Conservation (phyloP, 2,329 filamentous ascomycete genomes). For the Pyricularia pennisetigena region DNA sequence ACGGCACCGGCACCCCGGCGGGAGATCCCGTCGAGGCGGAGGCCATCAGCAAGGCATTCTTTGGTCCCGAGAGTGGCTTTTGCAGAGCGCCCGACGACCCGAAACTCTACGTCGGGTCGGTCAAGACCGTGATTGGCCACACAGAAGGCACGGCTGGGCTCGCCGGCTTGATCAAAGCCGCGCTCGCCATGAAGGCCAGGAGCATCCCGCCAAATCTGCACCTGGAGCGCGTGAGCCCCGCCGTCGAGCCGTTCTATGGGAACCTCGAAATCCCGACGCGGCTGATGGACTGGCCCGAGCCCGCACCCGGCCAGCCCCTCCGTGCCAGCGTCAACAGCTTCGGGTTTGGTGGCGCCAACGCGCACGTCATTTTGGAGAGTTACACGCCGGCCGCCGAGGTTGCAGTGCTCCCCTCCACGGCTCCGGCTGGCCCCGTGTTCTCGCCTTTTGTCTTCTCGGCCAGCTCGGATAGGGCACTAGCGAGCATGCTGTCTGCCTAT, state of each 20-base stretch:
- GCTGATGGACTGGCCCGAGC: background rate
- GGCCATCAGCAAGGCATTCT: slow-evolving; percentile 22
- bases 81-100: background rate
- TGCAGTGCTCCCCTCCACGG: background rate
- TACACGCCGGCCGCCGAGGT: background rate
- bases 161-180: slow-evolving; percentile 18
- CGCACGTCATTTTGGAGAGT: slow-evolving; percentile 14
- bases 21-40: slow-evolving; percentile 31
- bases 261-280: slow-evolving; percentile 12
- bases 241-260: slow-evolving; percentile 15
- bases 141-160: slow-evolving; percentile 13
- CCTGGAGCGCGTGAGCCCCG: slow-evolving; percentile 17
- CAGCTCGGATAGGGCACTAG: background rate
- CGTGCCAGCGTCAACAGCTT: slow-evolving; percentile 14
- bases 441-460: background rate
- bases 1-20: slow-evolving; percentile 22
- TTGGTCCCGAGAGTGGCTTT: background rate
- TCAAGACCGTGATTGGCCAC: slow-evolving; percentile 20
- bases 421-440: background rate
- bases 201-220: slow-evolving; percentile 16
- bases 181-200: slow-evolving; percentile 13
- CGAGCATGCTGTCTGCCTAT: background rate
- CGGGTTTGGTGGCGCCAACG: slow-evolving; percentile 18
- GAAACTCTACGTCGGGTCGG: slow-evolving; percentile 14
- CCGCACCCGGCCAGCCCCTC: background rate